Evolutionary conservation across 805 yeast genomes (phyloP).

Genomic region (Wickerhamomyces bisporus): DNA sequence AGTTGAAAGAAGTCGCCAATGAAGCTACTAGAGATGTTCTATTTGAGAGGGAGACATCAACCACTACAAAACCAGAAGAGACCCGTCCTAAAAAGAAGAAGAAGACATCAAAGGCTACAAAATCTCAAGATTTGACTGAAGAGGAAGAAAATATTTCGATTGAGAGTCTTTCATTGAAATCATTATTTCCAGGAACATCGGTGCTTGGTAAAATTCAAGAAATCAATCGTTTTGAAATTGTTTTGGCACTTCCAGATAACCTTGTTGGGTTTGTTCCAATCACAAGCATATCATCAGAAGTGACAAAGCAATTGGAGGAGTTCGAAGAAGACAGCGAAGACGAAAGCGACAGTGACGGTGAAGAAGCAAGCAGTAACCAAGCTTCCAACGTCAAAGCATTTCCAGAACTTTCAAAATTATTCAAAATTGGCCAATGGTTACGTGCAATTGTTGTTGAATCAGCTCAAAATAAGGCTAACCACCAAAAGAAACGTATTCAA

Average conservation of each 20-base stretch:
- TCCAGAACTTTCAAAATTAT: slow-evolving; percentile 51
- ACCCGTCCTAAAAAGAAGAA: slow-evolving; percentile 38
- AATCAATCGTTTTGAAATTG: slow-evolving; percentile 58
- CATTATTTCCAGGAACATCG: slow-evolving; percentile 62
- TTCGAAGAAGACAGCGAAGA: slow-evolving; percentile 39
- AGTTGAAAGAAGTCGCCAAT: slow-evolving; percentile 86
- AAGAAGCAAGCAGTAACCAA: slow-evolving; percentile 30
- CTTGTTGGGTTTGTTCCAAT: slow-evolving; percentile 75
- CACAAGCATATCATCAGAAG: slow-evolving; percentile 61
- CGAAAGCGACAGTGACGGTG: slow-evolving; percentile 35
- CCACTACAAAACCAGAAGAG: slow-evolving; percentile 11
- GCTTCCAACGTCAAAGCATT: slow-evolving; percentile 33
- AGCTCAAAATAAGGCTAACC: slow-evolving; percentile 33
- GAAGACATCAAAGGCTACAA: slow-evolving; percentile 27
- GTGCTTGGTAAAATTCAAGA: slow-evolving; percentile 72
- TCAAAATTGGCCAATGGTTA: slow-evolving; percentile 78
- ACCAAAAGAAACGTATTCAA: slow-evolving; percentile 55
- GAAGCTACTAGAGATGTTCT: slow-evolving; percentile 88
- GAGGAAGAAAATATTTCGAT: slow-evolving; percentile 37
- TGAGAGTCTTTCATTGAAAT: slow-evolving; percentile 58
- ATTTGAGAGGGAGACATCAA: slow-evolving; percentile 37
- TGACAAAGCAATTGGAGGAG: slow-evolving; percentile 53
- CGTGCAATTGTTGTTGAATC: slow-evolving; percentile 70
- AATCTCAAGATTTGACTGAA: slow-evolving; percentile 16
- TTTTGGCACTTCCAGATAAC: slow-evolving; percentile 73